Base-by-base conservation (phyloP, 2,329 filamentous ascomycete species). In the Thielaviopsis musarum region DNA sequence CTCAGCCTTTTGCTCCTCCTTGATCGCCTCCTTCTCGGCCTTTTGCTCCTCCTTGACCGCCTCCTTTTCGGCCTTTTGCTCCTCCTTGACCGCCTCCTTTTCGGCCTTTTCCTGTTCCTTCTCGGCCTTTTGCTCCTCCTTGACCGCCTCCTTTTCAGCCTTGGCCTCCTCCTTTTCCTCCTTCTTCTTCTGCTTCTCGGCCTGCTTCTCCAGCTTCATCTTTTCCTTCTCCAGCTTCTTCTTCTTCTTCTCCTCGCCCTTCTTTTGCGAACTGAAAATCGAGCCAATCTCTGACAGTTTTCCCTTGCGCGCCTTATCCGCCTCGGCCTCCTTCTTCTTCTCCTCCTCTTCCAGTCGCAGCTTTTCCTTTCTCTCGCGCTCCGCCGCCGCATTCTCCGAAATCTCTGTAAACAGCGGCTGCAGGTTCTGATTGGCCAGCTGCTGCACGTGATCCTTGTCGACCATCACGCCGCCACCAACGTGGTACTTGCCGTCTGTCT, bases 291-390 rank as follows among this genome's bases (percentile, higher is more conserved):
- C 81, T 77, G 67, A 89, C 84, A 62, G 77, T 77, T 66, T 90
- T 85, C 0, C 53, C 55, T 62, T 60, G 57, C 61, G 57, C 12
- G 87, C 87, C 67, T 84, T 87, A 57, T 87, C 83, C 58, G 84
- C 83, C 63, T 96, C 83, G 17, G 96, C 82, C 54, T 90, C 87
- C 5, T 81, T 76, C 65, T 85, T 82, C 45, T 89, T 81, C 75
- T 96, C 83, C 66, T 84, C 90, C 66, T 81, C 88, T 7, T 89
- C 88, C 52, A 86, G 85, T 4, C 91, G 91, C 59, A 96, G 81
- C 63, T 93, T 74, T 30, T 84, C 67, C 65, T 79, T 80, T 57
- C 72, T 73, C 51, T 78, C 64, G 52, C 80, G 74, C 55, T 79
- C 51, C n/a, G 30, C 30, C 1, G 48, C 45, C 19, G 61, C 61